A percentile compares a stretch with the other conserved stretches of the same genome.
Conservation (phyloP, 805 yeast genomes). For the Saccharomyces mikatae region DNA sequence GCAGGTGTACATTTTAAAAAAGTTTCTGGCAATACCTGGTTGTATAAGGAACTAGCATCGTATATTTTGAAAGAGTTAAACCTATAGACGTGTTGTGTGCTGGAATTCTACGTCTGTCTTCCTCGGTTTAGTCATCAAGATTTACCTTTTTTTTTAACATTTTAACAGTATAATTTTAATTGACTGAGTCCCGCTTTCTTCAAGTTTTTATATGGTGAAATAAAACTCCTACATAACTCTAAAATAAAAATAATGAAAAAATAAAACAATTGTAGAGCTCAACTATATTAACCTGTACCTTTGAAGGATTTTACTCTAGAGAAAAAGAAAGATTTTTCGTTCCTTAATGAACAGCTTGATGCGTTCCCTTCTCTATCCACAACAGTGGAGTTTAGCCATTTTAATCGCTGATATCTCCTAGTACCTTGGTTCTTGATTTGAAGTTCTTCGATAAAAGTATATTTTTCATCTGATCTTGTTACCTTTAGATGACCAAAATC, state of each 20-base stretch:
- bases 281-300: background rate
- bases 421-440: constrained; percentile 53
- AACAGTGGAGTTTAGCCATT: constrained; percentile 62
- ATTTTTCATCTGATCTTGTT: constrained; percentile 52
- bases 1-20: constrained; percentile 95
- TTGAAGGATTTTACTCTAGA: constrained; percentile 44
- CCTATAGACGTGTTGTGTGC: constrained; percentile 32
- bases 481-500: constrained; percentile 43
- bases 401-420: constrained; percentile 57
- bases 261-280: background rate
- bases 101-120: background rate
- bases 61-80: constrained; percentile 69
- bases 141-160: background rate
- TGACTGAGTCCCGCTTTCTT: background rate
- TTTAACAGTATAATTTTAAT: background rate
- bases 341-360: constrained; percentile 48
- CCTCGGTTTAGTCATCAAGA: background rate
- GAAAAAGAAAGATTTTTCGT: constrained; percentile 76
- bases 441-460: constrained; percentile 55
- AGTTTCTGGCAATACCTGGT: constrained; percentile 89
- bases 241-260: background rate
- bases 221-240: background rate
- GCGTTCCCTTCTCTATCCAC: constrained; percentile 48
- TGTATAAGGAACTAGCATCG: constrained; percentile 83
- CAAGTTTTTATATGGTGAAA: background rate